Base-by-base conservation (phyloP, 2,329 filamentous ascomycete species). In the Stachybotrys chartarum region DNA sequence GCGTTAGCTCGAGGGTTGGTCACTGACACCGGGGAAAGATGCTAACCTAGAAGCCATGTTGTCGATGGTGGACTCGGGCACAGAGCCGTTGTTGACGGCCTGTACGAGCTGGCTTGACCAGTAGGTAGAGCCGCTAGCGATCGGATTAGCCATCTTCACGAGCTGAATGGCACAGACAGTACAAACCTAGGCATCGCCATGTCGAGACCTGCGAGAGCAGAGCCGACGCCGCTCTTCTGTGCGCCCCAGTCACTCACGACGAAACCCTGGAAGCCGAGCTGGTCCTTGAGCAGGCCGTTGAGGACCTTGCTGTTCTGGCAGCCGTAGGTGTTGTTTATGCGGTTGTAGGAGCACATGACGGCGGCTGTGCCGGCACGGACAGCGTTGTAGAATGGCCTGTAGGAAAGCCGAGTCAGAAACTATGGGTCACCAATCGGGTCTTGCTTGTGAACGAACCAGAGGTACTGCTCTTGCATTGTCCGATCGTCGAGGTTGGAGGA, bases 41-140 rank as follows among this genome's bases (percentile, higher is more conserved):
- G 59, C 31, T 45, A 62, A 68, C 59, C 91, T 84, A 7, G 85
- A 87, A 0, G 82, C 87, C 84, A 93, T 93, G 68, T 96, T 90
- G 54, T 88, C 85, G 1, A 95, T 65, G 31, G 90, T 80, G 65
- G 79, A 84, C 60, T 86, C 82, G 1, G 82, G 81, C 7, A 95
- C 75, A 0, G 87, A 89, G 5, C 89, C 88, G 63, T 94, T 94
- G 32, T 82, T 73, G n/a, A 95, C 83, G 0, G 88, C 88, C 56
- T 88, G 75, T 0, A 86, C 87, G 56, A 95, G 71, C 65, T 91
- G 91, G 7, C 71, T 63, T 0, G 88, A 90, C 71, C 50, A 52
- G 50, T 76, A 82, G 2, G 83, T 76, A 0, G 76, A 78, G 0
- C 67, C 66, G 3, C 72, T 71, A 14, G 14, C 10, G 14, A 42